phyloP scores from a whole-genome alignment of 345 rosid genomes.

The Tarenaya hassleriana region DNA sequence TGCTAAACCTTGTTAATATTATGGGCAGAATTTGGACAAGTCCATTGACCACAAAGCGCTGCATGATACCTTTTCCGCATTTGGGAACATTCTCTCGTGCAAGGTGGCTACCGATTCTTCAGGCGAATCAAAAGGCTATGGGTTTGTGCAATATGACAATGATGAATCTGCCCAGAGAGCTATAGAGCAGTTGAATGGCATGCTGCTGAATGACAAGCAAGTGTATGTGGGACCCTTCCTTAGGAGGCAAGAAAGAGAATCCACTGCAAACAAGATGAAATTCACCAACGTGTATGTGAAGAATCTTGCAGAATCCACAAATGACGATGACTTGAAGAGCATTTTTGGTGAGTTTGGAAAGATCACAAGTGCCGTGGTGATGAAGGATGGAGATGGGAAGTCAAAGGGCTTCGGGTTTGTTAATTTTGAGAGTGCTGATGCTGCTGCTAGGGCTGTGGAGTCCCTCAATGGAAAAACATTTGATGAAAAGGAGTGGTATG shows the following conservation, averaged over 20 bases:
- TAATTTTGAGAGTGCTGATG: constrained; percentile 69
- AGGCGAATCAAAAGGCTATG: constrained; percentile 93
- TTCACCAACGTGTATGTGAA: constrained; percentile 84
- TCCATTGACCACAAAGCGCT: constrained; percentile 89
- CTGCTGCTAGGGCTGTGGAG: constrained; percentile 77
- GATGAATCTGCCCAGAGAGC: constrained; percentile 81
- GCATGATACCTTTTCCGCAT: constrained; percentile 77
- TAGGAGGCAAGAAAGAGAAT: constrained; percentile 79
- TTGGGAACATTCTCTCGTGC: constrained; percentile 84
- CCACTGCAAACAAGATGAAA: constrained; percentile 36
- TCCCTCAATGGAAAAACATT: constrained; percentile 69
- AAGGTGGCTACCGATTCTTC: constrained; percentile 68
- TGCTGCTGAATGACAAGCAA: constrained; percentile 90
- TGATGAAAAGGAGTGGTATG: constrained; percentile 93
- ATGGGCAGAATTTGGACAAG: constrained; percentile 90
- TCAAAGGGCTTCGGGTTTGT: constrained; percentile 95
- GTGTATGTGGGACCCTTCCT: constrained; percentile 89
- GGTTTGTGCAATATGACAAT: constrained; percentile 80
- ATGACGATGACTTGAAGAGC: constrained; percentile 67
- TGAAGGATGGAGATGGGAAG: constrained; percentile 83
- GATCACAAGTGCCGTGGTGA: constrained; percentile 70
- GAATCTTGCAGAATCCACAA: constrained; percentile 56
- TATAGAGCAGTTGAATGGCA: constrained; percentile 76
- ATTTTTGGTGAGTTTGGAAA: constrained; percentile 69
- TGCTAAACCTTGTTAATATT: too few relatives aligned